Percentiles rank a stretch among this genome's conserved stretches.
These are phyloP conservation scores for Rubus idaeus DNA, from an alignment of 306 rosid species.

Conservation along the genomic window DNA sequence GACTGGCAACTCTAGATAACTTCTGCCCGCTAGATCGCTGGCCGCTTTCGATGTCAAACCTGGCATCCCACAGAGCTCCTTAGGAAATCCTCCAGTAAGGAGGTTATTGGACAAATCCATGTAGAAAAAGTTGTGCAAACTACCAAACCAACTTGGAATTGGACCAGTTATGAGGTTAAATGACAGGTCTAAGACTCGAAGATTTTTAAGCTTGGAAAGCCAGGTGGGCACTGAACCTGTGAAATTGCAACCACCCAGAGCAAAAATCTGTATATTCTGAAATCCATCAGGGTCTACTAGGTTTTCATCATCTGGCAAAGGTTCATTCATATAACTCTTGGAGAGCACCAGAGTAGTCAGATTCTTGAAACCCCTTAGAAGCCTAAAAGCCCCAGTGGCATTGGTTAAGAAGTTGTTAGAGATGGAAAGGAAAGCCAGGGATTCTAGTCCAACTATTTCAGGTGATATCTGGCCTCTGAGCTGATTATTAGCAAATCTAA, in stretches of 20 bases:
- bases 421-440: slow-evolving; percentile 68
- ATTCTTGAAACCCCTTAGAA: slow-evolving; percentile 59
- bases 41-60: slow-evolving; percentile 53
- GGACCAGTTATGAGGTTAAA: slow-evolving; percentile 53
- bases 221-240: slow-evolving; percentile 75
- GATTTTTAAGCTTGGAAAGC: slow-evolving; percentile 57
- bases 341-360: slow-evolving; percentile 69
- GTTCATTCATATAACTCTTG: slow-evolving; percentile 48
- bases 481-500: slow-evolving; percentile 66
- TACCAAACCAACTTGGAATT: slow-evolving; percentile 73
- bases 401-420: slow-evolving; percentile 65
- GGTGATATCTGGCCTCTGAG: slow-evolving; percentile 66
- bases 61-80: slow-evolving; percentile 49
- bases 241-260: slow-evolving; percentile 72
- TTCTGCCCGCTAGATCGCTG: slow-evolving; percentile 40
- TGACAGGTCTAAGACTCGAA: slow-evolving; percentile 81
- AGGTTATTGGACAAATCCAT: slow-evolving; percentile 65
- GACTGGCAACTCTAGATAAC: slow-evolving; percentile 78
- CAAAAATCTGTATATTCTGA: slow-evolving; percentile 63
- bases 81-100: slow-evolving; percentile 62
- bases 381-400: slow-evolving; percentile 56
- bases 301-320: slow-evolving; percentile 50
- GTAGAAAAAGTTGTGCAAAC: slow-evolving; percentile 72
- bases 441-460: slow-evolving; percentile 52
- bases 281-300: slow-evolving; percentile 55